These are phyloP conservation scores for Spirogloea muscicola DNA, from an alignment of 139 green algal genomes.

Conservation along the genomic window DNA sequence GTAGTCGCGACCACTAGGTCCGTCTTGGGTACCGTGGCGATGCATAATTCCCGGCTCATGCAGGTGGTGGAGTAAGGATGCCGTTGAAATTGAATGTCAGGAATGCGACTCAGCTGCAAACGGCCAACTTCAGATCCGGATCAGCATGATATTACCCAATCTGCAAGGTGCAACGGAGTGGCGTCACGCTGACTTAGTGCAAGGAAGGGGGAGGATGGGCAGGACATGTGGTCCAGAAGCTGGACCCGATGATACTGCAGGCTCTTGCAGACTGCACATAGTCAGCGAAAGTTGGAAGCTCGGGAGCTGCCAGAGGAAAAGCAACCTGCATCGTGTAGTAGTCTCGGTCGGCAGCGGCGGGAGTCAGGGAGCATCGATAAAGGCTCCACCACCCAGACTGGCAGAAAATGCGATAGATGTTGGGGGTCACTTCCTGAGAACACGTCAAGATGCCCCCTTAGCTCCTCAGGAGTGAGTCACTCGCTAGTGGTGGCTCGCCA, in stretches of 20 bases:
- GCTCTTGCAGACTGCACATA: no score
- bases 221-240: no score
- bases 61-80: slow-evolving; percentile 44
- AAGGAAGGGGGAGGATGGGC: neutral
- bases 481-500: no score
- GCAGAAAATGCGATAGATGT: slow-evolving; percentile 37
- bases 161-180: neutral
- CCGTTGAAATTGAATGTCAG: slow-evolving; percentile 24
- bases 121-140: neutral
- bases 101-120: slow-evolving; percentile 24
- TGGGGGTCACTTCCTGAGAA: slow-evolving; percentile 50
- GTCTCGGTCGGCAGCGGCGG: neutral
- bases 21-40: no score
- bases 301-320: neutral
- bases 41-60: slow-evolving; percentile 46
- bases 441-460: no score
- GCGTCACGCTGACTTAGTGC: neutral
- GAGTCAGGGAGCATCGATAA: slow-evolving; percentile 24
- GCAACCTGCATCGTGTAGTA: slow-evolving; percentile 40
- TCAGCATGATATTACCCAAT: neutral
- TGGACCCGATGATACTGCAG: no score
- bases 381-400: slow-evolving; percentile 18
- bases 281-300: no score
- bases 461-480: no score
- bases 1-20: slow-evolving; percentile 33